Evolutionary conservation across 139 green algal species (phyloP), one percentile per base, ranked within the genome.

Genomic region (Chlamydomonas sp.): DNA sequence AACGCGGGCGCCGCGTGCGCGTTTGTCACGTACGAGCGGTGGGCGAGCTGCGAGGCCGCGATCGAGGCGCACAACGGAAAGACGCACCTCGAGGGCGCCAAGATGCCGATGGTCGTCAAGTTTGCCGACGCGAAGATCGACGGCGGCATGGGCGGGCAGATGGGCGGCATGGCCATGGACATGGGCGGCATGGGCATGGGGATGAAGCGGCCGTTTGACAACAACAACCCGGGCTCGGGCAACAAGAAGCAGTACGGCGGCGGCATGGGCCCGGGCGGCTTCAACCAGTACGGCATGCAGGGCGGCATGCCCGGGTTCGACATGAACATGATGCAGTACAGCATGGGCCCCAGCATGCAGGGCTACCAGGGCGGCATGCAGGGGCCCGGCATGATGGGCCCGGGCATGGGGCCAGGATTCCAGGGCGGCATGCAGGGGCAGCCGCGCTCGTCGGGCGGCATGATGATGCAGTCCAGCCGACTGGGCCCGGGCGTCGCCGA

Each of bases 21-120:
- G 0, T 96, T 96, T 81, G 87, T 96, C 22, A 89, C 84, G 31
- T 94, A 77, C 70, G 70, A 71, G 30, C 82, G 79, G 0, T 96
- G 89, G 89, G 73, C 85, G 1, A 57, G 85, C 3, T 86, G 85
- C 13, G 89, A 96, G 73, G 62, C 70, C 2, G 89, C 89, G 28
- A 91, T 96, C 35, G 75, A 90, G 48, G 74, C 68, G 5, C 78
- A 91, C 34, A 84, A 93, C 61, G 84, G 84, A 22, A 82, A 85
- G 59, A 83, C 74, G 5, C 76, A 80, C 20, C 74, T 94, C 61
- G 82, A 84, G 20, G 84, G 78, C 16, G 79, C 81, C 0, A 84
- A 87, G 48, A 85, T 85, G 69, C 83, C 89, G 43, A 81, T 96
- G 63, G 82, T 91, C 24, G 87, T 95, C 61, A 96, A 95, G 73